Percentiles rank a stretch among this genome's conserved stretches.
Evolutionary conservation across 805 yeast genomes (phyloP).

Genomic region (Komagataella kurtzmanii): DNA sequence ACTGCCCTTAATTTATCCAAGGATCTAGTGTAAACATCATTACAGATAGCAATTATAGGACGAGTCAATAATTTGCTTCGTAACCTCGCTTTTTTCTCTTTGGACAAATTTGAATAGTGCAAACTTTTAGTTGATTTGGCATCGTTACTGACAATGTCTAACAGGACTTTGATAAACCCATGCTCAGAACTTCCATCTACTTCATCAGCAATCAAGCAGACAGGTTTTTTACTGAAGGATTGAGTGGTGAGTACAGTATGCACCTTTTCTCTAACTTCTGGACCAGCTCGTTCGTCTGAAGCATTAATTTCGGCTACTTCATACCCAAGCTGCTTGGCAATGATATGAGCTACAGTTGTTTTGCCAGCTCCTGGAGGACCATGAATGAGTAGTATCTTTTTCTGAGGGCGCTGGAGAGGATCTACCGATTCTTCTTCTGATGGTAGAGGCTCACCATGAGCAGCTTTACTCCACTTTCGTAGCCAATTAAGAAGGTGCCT

Average conservation of each 20-base stretch:
- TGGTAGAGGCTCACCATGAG: background rate
- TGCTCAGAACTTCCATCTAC: conserved; percentile 68
- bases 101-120: conserved; percentile 3
- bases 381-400: conserved; percentile 58
- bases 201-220: conserved; percentile 80
- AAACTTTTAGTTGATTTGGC: conserved; percentile 28
- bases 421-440: conserved; percentile 18
- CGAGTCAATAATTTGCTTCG: conserved; percentile 35
- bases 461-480: conserved; percentile 50
- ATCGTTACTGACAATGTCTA: conserved; percentile 52
- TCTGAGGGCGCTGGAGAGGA: conserved; percentile 43
- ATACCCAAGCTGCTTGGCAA: conserved; percentile 75
- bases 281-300: conserved; percentile 59
- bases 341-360: conserved; percentile 75
- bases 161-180: conserved; percentile 42
- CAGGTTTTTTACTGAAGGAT: conserved; percentile 59
- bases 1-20: conserved; percentile 61
- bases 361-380: conserved; percentile 96
- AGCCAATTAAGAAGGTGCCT: conserved; percentile 50
- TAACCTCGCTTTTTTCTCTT: conserved; percentile 10
- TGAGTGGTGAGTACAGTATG: conserved; percentile 51
- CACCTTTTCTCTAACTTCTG: conserved; percentile 38
- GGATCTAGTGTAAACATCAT: conserved; percentile 66
- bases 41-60: conserved; percentile 88
- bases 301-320: conserved; percentile 79